Percentiles rank a stretch among this genome's conserved stretches.
Conservation (phyloP, 23 red algal species). For the Agarophyton chilense region DNA sequence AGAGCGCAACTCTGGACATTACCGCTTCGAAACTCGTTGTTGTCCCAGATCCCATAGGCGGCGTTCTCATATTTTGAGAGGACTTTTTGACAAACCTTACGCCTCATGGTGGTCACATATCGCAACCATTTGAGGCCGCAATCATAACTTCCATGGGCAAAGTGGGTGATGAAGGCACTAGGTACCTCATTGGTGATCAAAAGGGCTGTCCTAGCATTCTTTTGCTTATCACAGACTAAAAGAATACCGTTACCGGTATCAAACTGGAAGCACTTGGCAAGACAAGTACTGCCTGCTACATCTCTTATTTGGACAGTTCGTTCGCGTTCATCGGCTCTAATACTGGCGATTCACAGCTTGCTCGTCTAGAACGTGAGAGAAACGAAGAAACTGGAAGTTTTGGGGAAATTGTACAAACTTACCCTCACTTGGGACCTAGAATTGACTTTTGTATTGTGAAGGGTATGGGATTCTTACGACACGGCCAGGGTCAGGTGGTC, state of each 20-base stretch:
- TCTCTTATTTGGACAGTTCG: slow-evolving; percentile 85
- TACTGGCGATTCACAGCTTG: slow-evolving; percentile 87
- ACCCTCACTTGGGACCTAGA: slow-evolving; percentile 88
- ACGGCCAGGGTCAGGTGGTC: slow-evolving; percentile 90
- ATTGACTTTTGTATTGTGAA: slow-evolving; percentile 94
- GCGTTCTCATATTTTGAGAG: slow-evolving; percentile 84
- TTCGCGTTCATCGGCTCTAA: slow-evolving; percentile 90
- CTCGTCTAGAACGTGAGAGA: slow-evolving; percentile 43
- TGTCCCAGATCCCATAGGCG: slow-evolving; percentile 69
- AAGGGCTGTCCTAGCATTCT: slow-evolving; percentile 86
- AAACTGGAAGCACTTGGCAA: slow-evolving; percentile 83
- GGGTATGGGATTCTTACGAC: slow-evolving; percentile 59
- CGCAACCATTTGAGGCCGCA: slow-evolving; percentile 54
- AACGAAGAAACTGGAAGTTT: slow-evolving; percentile 46
- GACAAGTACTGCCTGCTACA: slow-evolving; percentile 66
- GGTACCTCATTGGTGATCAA: slow-evolving; percentile 91
- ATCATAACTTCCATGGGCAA: slow-evolving; percentile 59
- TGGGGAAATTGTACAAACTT: slow-evolving; percentile 85
- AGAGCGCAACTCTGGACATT: slow-evolving; percentile 67
- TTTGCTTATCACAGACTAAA: slow-evolving; percentile 49
- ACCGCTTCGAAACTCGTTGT: slow-evolving; percentile 72
- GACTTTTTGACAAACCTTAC: slow-evolving; percentile 67
- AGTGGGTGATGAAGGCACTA: slow-evolving; percentile 68
- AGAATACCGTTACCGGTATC: slow-evolving; percentile 42
- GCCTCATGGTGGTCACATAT: slow-evolving; percentile 5